Base-by-base conservation (phyloP, 2,329 filamentous ascomycete genomes). In the Fusarium sp. region DNA sequence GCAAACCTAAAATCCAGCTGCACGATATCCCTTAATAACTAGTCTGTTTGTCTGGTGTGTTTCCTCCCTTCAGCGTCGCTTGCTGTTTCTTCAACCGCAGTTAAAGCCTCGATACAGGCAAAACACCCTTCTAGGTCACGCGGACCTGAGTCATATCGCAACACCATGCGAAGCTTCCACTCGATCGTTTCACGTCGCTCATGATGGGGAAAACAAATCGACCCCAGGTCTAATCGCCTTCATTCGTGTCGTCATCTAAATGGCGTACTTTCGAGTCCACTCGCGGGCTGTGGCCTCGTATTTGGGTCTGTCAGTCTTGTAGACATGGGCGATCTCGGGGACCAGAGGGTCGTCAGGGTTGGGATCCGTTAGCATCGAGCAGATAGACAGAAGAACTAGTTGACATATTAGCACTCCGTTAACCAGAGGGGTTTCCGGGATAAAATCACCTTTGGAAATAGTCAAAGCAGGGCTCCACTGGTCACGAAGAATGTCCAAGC, bases 241-340 rank as follows among this genome's bases (percentile, higher is more conserved):
- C 65, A 55, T 57, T 58, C 50, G 61, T 47, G 41, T 61, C 59
- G 54, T 53, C 65, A 49, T 68, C 76, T 87, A 98, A 83, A 98
- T 96, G 80, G 96, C 96, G 82, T 98, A 98, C 88, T 99, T 99
- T 82, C 95, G 90, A 78, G 96, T 99, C 96, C 96, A 99, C 86
- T 99, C 96, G 76, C 95, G 88, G 68, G 96, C 96, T 62, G 94
- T 98, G 73, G 93, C 93, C 86, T 99, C 96, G 83, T 99, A 99
- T 82, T 94, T 89, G 77, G 93, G 90, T 76, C 94, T 92, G 83
- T 99, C 96, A 73, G 95, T 98, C 91, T 99, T 99, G 92, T 99
- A 99, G 80, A 98, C 94, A 80, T 99, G 96, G 77, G 96, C 96
- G 78, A 99, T 99, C 86, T 99, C 96, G 71, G 96, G 96, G 68